phyloP scores from a whole-genome alignment of 371 early-diverging fungal genomes.

The Dichotomocladium elegans region DNA sequence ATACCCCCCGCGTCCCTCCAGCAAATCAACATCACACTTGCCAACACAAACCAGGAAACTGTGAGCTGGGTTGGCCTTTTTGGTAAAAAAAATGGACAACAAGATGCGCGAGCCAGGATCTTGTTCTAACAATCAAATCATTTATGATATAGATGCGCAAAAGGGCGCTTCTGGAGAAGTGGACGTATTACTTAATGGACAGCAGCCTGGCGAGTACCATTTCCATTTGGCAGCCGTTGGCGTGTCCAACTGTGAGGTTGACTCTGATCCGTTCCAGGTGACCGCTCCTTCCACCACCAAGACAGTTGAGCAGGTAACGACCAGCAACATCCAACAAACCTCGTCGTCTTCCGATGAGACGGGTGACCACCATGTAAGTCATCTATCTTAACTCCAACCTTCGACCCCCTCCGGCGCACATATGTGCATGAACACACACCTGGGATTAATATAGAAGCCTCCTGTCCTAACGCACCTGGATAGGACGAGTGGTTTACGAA shows the following conservation, averaged over 20 bases:
- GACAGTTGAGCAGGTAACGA: neutral
- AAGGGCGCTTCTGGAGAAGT: constrained; percentile 28
- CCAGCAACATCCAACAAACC: neutral
- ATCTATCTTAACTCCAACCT: no score
- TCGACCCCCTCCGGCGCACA: no score
- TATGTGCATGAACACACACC: no score
- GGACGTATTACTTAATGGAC: constrained; percentile 17
- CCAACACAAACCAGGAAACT: constrained; percentile 7
- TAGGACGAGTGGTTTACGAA: no score
- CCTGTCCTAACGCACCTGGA: no score
- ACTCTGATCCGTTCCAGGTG: constrained; percentile 1
- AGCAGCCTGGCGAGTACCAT: constrained; percentile 25
- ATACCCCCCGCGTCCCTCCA: constrained; percentile 18
- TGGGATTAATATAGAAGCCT: no score
- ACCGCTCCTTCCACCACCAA: neutral
- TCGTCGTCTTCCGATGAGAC: neutral
- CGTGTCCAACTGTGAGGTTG: neutral
- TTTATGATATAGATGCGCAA: constrained; percentile 21
- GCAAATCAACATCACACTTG: constrained; percentile 31
- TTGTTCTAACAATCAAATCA: neutral
- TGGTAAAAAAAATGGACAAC: constrained; percentile 20
- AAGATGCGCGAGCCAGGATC: neutral
- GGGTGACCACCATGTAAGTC: neutral
- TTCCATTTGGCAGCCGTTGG: constrained; percentile 20
- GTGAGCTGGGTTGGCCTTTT: constrained; percentile 20